Conservation (phyloP, 2,329 filamentous ascomycete genomes). For the Pyrenochaeta sp. region DNA sequence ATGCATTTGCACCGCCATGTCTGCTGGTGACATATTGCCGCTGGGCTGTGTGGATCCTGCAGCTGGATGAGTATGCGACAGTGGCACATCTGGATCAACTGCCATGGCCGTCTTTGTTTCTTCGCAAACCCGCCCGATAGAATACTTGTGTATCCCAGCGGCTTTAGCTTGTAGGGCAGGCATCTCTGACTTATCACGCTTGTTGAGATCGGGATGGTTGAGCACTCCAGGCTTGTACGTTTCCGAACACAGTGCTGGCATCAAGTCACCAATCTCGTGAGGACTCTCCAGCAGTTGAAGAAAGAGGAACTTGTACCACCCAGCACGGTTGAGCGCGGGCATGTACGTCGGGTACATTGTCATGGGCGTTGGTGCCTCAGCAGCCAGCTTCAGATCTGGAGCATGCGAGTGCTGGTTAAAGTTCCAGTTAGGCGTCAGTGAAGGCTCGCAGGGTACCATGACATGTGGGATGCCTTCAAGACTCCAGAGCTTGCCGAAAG, state of each 20-base stretch:
- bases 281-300: slow-evolving; percentile 39
- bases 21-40: slow-evolving; percentile 9
- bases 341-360: slow-evolving; percentile 35
- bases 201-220: slow-evolving; percentile 43
- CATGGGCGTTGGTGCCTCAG: slow-evolving; percentile 13
- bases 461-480: slow-evolving; percentile 45
- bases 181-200: slow-evolving; percentile 34
- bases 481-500: slow-evolving; percentile 44
- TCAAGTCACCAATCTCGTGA: slow-evolving; percentile 36
- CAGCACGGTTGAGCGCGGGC: slow-evolving; percentile 46
- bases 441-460: slow-evolving; percentile 41
- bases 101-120: slow-evolving; percentile 40
- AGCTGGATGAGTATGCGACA: slow-evolving; percentile 4
- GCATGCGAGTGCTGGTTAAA: slow-evolving; percentile 36
- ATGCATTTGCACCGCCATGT: slow-evolving; percentile 25
- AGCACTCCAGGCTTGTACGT: slow-evolving; percentile 41
- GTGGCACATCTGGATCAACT: slow-evolving; percentile 13
- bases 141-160: slow-evolving; percentile 29
- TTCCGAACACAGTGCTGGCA: slow-evolving; percentile 39
- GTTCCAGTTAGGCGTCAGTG: slow-evolving; percentile 40
- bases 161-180: slow-evolving; percentile 35
- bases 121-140: slow-evolving; percentile 38
- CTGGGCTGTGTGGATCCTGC: neutral
- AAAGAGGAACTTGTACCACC: slow-evolving; percentile 49
- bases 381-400: slow-evolving; percentile 29